Evolutionary conservation across 495 filamentous ascomycete species (phyloP).

Genomic region (Penicillium subrubescens): DNA sequence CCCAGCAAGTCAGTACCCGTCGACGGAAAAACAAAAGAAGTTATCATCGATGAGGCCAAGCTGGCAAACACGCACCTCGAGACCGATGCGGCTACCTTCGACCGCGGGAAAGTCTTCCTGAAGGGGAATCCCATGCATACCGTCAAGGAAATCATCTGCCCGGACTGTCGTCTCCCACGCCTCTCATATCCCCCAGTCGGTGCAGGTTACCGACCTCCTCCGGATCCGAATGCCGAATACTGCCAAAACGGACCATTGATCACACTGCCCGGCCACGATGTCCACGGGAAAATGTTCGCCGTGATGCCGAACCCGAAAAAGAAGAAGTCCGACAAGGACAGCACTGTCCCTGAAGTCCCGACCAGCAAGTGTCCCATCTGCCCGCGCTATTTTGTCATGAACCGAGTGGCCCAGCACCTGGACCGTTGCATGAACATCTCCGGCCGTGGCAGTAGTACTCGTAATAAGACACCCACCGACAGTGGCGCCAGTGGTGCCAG

Average conservation of each 20-base stretch:
- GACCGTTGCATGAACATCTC: constrained; percentile 78
- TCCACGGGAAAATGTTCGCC: constrained; percentile 78
- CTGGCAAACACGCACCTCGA: constrained; percentile 56
- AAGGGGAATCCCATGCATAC: constrained; percentile 78
- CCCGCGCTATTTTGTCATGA: constrained; percentile 61
- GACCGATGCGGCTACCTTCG: constrained; percentile 70
- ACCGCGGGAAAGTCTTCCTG: constrained; percentile 69
- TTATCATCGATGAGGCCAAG: constrained; percentile 38
- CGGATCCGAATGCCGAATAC: constrained; percentile 64
- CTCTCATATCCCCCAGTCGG: constrained; percentile 66
- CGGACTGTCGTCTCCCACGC: constrained; percentile 65
- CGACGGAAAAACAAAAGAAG: constrained; percentile 36
- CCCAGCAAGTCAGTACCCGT: constrained; percentile 32
- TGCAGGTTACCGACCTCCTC: constrained; percentile 57
- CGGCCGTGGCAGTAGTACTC: constrained; percentile 63
- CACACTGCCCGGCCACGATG: constrained; percentile 72
- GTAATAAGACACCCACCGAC: constrained; percentile 49
- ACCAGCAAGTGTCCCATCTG: constrained; percentile 71
- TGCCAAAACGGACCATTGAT: constrained; percentile 77
- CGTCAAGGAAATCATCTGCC: constrained; percentile 68
- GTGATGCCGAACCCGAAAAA: constrained; percentile 61
- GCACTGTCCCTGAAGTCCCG: constrained; percentile 50
- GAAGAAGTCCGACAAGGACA: constrained; percentile 40
- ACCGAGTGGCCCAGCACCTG: constrained; percentile 70
- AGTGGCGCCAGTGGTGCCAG: constrained; percentile 37